Evolutionary conservation across 495 filamentous ascomycete genomes (phyloP), one percentile per base, ranked within the genome.

Genomic region (Parathielavia appendiculata): DNA sequence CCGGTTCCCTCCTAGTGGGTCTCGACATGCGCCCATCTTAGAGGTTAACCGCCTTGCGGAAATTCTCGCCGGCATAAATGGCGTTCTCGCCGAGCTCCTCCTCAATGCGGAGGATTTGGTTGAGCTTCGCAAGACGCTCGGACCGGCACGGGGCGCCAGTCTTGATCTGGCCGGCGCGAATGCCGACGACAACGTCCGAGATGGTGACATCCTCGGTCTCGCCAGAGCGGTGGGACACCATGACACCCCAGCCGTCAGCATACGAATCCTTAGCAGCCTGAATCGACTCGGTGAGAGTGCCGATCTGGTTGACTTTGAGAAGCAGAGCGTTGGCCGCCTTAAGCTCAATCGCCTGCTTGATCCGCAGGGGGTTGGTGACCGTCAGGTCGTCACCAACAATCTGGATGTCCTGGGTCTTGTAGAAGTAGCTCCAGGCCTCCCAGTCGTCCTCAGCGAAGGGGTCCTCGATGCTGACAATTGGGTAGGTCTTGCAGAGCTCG

Each of bases 371-470:
- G 85, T 99, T 99, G 76, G 95, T 99, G 77, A 99, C 95, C 45
- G 89, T 93, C 74, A 93, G 74, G 64, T 88, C 85, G 65, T 88
- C 95, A 79, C 86, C 95, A 62, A 99, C 95, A 72, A 99, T 91
- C 83, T 99, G 95, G 84, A 92, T 92, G 78, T 97, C 86, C 65
- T 89, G 89, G 69, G 89, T 92, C 86, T 96, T 96, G 89, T 87
- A 96, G 86, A 97, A 99, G 88, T 99, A 95, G 86, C 88, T 92
- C 95, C 95, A 99, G 64, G 95, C 95, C 83, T 97, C 93, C 95
- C 84, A 87, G 76, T 87, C 84, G 65, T 84, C 81, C 79, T 86
- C 83, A 45, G 84, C 84, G 67, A 87, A 87, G 61, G 84, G 84
- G 61, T 87, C 84, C 73, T 87, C 84, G 56, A 87, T 85, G 67